Conservation (phyloP, 106 monocot species). For the Vanilla planifolia region DNA sequence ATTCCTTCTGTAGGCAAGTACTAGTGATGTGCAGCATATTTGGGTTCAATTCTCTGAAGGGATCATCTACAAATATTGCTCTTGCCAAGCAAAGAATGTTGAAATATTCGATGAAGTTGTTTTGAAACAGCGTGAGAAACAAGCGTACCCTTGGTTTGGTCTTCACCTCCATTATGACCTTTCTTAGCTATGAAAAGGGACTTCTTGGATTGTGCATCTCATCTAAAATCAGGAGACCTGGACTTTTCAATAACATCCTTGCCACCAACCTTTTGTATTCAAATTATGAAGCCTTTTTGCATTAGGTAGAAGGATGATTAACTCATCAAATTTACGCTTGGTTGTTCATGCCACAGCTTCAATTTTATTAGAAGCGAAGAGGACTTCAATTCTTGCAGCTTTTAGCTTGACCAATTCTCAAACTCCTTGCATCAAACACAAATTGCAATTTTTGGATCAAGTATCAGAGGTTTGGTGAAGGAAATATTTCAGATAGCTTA, state of each 20-base stretch:
- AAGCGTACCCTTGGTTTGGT: conserved; percentile 56
- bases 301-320: conserved; percentile 44
- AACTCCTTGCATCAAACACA: conserved; percentile 62
- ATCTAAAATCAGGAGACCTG: conserved; percentile 61
- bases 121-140: conserved; percentile 68
- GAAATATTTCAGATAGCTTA: conserved; percentile 49
- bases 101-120: conserved; percentile 80
- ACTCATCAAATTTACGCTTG: conserved; percentile 60
- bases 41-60: conserved; percentile 22
- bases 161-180: conserved; percentile 50
- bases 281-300: conserved; percentile 21
- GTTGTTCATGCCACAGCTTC: conserved; percentile 47
- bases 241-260: conserved; percentile 31
- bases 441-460: conserved; percentile 54
- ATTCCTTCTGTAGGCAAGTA: conserved; percentile 10
- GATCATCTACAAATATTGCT: conserved; percentile 45
- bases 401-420: conserved; percentile 46
- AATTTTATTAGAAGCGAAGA: conserved; percentile 48
- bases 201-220: conserved; percentile 81
- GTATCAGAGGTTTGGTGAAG: conserved; percentile 52
- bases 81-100: conserved; percentile 65
- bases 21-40: neutral
- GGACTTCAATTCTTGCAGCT: conserved; percentile 22
- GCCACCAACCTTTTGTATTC: conserved; percentile 32
- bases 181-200: conserved; percentile 50